Percentiles rank a stretch among this genome's conserved stretches.
These are phyloP conservation scores for Colletotrichum phormii DNA, from an alignment of 2,329 filamentous ascomycete genomes.

Conservation along the genomic window DNA sequence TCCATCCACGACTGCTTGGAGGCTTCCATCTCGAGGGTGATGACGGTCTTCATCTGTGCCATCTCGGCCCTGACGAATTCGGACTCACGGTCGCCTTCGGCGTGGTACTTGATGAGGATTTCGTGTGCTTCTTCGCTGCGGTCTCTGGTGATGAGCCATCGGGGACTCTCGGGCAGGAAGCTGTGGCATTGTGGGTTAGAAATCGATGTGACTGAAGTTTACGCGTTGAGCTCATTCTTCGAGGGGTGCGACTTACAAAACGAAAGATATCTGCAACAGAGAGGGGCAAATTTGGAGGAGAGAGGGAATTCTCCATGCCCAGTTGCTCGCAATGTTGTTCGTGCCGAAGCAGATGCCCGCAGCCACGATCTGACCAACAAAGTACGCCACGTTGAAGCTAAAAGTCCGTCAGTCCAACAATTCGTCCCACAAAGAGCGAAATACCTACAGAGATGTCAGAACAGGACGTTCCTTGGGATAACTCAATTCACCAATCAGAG, in stretches of 20 bases:
- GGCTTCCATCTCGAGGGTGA: constrained; percentile 65
- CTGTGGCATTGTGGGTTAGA: constrained; percentile 6
- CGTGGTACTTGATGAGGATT: constrained; percentile 57
- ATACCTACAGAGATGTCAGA: constrained; percentile 60
- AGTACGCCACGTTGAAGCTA: constrained; percentile 67
- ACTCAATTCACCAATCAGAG: constrained; percentile 69
- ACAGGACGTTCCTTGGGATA: constrained; percentile 71
- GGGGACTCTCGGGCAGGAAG: constrained; percentile 47
- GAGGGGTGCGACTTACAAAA: constrained; percentile 52
- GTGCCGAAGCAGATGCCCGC: constrained; percentile 64
- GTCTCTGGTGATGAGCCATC: constrained; percentile 48
- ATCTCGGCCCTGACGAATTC: constrained; percentile 69
- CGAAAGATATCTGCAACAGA: constrained; percentile 52
- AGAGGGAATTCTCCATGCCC: constrained; percentile 58
- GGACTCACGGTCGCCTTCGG: constrained; percentile 62
- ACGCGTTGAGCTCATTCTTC: no score
- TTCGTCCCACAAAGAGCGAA: rapidly evolving
- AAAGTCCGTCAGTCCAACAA: background rate
- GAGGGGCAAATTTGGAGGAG: constrained; percentile 59
- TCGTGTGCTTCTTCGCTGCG: constrained; percentile 46
- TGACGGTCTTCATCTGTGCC: constrained; percentile 68
- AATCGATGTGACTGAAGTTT: no score
- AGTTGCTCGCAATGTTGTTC: constrained; percentile 50
- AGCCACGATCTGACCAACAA: constrained; percentile 61
- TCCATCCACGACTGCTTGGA: constrained; percentile 65